These are phyloP conservation scores for Vigna mungo DNA, from an alignment of 306 rosid genomes.

Conservation along the genomic window DNA sequence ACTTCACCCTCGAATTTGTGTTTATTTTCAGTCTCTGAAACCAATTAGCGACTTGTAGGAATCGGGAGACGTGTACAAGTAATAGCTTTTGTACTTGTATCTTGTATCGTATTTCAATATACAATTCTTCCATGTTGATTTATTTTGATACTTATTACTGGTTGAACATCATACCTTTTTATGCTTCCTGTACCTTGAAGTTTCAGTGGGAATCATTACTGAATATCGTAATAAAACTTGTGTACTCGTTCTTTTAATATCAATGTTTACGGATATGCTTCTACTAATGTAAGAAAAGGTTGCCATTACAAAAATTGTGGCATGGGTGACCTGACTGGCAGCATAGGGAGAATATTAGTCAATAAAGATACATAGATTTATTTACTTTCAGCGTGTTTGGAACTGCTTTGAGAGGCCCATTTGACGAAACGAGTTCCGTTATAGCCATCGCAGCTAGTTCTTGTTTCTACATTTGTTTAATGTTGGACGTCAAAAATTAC, in stretches of 20 bases:
- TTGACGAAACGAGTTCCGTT: no score
- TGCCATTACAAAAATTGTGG: background rate
- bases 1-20: conserved; percentile 42
- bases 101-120: conserved; percentile 19
- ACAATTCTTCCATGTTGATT: conserved; percentile 27
- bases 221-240: background rate
- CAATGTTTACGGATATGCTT: background rate
- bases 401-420: no score
- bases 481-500: background rate
- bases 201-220: conserved; percentile 1
- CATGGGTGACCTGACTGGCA: background rate
- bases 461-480: background rate
- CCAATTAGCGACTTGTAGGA: conserved; percentile 42
- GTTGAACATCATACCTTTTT: conserved; percentile 7
- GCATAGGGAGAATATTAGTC: background rate
- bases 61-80: conserved; percentile 35
- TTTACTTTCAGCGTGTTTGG: background rate
- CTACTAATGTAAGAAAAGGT: no score
- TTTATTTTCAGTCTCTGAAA: conserved; percentile 37
- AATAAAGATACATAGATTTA: background rate
- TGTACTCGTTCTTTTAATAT: background rate
- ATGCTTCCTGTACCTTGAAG: background rate
- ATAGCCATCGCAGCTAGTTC: no score
- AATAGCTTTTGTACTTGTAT: conserved; percentile 19
- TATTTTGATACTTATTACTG: background rate